Percentiles rank a stretch among this genome's conserved stretches.
Evolutionary conservation across 116 monocot genomes (phyloP).

Genomic region (Iris pallida): DNA sequence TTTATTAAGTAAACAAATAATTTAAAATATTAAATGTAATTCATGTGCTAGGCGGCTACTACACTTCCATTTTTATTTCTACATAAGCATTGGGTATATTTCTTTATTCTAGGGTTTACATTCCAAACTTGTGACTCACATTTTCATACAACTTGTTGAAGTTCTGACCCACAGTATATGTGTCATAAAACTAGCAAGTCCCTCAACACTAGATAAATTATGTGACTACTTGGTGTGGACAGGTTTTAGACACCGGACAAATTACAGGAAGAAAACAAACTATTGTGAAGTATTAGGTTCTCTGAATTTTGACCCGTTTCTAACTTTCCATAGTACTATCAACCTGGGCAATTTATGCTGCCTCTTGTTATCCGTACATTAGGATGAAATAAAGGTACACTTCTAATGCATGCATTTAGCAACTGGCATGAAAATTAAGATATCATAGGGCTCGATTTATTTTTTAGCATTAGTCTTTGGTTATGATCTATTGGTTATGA

Average conservation of each 20-base stretch:
- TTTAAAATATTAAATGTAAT: no score
- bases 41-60: no score
- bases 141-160: no score
- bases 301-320: no score
- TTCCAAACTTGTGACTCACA: constrained; percentile 28
- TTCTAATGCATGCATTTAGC: not conserved
- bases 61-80: no score
- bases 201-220: no score
- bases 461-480: constrained; percentile 27
- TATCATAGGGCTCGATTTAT: not conserved
- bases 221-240: no score
- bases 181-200: no score
- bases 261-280: no score
- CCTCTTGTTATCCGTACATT: constrained; percentile 52
- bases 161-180: no score
- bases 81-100: not conserved
- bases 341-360: constrained; percentile 10
- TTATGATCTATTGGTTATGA: constrained; percentile 25
- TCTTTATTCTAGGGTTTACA: constrained; percentile 31
- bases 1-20: no score
- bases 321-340: constrained; percentile 11
- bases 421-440: not conserved
- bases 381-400: constrained; percentile 58
- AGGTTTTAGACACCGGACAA: not conserved
- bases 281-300: no score